Evolutionary conservation across 2,329 filamentous ascomycete species (phyloP), one percentile per base, ranked within the genome.

Genomic region (Chalaropsis thielavioides): DNA sequence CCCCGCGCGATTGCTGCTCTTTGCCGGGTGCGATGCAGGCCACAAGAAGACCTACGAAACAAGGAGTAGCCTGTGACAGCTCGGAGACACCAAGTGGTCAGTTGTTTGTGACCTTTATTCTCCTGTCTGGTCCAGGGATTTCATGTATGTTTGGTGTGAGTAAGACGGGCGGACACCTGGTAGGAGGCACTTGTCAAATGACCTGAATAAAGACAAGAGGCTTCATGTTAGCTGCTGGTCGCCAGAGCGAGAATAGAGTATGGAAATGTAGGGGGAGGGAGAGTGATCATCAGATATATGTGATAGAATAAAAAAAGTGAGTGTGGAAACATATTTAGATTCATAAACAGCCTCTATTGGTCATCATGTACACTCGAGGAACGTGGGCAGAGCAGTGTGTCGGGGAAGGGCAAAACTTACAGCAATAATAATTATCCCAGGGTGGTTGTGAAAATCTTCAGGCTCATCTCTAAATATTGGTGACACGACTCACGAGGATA

Each of bases 291-390:
- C 66, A 67, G 66, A 63, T 35, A 59, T 63, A 61, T 63, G 65
- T 56, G 66, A 67, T 67, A 67, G 66, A 67, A 63, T 67, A 65
- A 65, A 67, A 67, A 64, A 41, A 59, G 58, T 64, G 63, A 65
- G 63, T 61, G 61, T 67, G 65, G 64, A 68, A 64, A 65, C 54
- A 66, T 46, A 58, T 41, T 64, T 63, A 61, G 66, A 64, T 73
- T 78, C 76, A 78, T 78, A 78, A 78, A 78, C 76, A 78, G 76
- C 76, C 76, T 78, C 76, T 64, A 56, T 61, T 56, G 72, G 71
- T 77, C 75, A 77, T 77, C 75, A 77, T 74, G 69, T 69, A 73
- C 67, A 64, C 66, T 67, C 43, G 41, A 17, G 44, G 38, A 46
- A 22, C 15, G 56, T 43, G 46, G 17, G 38, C 60, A 44, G 6